Percentiles rank a stretch among this genome's conserved stretches.
Evolutionary conservation across 768 basidiomycete genomes (phyloP).

Genomic region (Pholiota molesta): DNA sequence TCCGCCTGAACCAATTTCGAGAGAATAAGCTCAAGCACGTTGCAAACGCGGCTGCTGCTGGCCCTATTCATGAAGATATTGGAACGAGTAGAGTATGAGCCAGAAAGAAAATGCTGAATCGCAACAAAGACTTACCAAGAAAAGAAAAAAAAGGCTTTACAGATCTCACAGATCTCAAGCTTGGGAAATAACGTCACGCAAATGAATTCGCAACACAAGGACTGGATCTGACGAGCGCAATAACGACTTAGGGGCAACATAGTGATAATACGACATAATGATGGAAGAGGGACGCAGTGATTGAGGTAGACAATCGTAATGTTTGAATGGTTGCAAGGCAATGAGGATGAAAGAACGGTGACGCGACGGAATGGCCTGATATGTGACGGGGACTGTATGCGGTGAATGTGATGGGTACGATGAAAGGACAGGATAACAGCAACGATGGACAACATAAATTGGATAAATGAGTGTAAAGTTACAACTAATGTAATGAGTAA

Average conservation of each 20-base stretch:
- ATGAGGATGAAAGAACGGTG: not conserved
- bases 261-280: slow-evolving; percentile 4
- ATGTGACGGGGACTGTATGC: not conserved
- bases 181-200: not conserved
- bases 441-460: slow-evolving; percentile 7
- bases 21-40: too few relatives aligned
- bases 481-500: slow-evolving; percentile 8
- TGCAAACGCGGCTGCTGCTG: too few relatives aligned
- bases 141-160: too few relatives aligned
- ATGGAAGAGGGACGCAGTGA: not conserved
- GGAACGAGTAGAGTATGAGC: not conserved
- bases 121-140: too few relatives aligned
- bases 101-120: not conserved
- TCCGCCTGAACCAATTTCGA: too few relatives aligned
- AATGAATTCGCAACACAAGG: not conserved
- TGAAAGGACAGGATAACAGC: slow-evolving; percentile 3
- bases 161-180: not conserved
- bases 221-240: not conserved
- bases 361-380: not conserved
- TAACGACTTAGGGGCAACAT: slow-evolving; percentile 1
- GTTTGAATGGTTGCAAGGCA: not conserved
- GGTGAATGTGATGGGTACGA: slow-evolving; percentile 1
- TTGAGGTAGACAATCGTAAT: not conserved
- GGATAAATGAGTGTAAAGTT: slow-evolving; percentile 5
- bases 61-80: too few relatives aligned